Percentiles rank a stretch among this genome's conserved stretches.
These are phyloP conservation scores for Catenaria anguillulae DNA, from an alignment of 371 early-diverging fungal genomes.

Conservation along the genomic window DNA sequence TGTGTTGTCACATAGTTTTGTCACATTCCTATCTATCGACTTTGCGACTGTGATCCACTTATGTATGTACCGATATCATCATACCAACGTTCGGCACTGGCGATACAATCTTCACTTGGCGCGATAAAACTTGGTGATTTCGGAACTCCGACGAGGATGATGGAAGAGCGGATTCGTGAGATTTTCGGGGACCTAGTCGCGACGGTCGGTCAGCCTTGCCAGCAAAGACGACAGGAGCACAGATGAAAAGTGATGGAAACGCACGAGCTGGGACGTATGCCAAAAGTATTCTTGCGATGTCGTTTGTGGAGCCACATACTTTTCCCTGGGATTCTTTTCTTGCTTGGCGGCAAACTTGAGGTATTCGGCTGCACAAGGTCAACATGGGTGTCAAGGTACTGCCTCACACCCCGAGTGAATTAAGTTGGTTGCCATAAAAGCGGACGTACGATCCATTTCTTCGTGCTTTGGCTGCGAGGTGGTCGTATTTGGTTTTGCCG, in stretches of 20 bases:
- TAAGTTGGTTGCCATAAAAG: no score
- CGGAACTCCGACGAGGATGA: neutral
- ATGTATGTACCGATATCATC: no score
- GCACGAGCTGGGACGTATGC: slow-evolving; percentile 1
- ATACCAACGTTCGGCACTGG: no score
- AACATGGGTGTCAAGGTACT: no score
- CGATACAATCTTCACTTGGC: no score
- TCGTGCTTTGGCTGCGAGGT: neutral
- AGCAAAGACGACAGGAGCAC: no score
- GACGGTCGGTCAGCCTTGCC: no score
- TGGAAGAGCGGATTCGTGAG: slow-evolving; percentile 2
- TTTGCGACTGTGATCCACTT: no score
- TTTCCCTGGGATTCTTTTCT: neutral
- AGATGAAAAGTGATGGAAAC: neutral
- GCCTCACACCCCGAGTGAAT: no score
- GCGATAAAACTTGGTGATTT: neutral
- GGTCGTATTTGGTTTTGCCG: slow-evolving; percentile 5
- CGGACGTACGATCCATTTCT: neutral
- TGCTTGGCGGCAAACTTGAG: neutral
- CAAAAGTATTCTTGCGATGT: slow-evolving; percentile 6
- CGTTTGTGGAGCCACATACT: slow-evolving; percentile 1
- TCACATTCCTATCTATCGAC: no score
- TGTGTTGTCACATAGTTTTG: no score
- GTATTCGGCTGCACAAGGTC: slow-evolving; percentile 5
- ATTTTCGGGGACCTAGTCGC: neutral